Base-by-base conservation (phyloP, 2,329 filamentous ascomycete species). In the Teratosphaeria zuluensis region DNA sequence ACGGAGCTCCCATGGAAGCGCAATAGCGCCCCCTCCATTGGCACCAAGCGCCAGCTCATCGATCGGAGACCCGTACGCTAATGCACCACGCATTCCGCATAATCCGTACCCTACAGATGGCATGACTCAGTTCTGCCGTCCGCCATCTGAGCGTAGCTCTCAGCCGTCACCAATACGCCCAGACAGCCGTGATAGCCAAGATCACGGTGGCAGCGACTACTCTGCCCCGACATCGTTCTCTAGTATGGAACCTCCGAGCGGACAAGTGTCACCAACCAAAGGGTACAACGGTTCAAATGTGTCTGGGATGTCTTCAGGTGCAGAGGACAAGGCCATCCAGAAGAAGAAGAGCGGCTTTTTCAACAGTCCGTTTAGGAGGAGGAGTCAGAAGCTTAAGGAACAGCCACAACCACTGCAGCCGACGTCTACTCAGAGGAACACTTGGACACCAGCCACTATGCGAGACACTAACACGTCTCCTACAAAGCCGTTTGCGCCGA, bases 71-170 rank as follows among this genome's bases (percentile, higher is more conserved):
- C 85, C 91, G 63, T 81, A 83, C 66, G 81, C 81, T 2, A 80
- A 85, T 28, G 83, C 89, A 60, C 80, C 85, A 3, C 75, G 84
- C 14, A 83, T 95, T 2, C 91, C 92, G 14, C 91, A 96, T 68
- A 95, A 97, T 66, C 90, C 94, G 9, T 96, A 96, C 71, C 92
- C 92, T 0, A 84, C 88, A 73, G 92, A 97, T 70, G 92, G 92
- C 4, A 97, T 97, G 91, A 96, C 92, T 0, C 95, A 97, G 84
- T 87, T 96, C 62, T 97, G 92, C 74, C 85, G 91, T 3, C 82
- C 86, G 46, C 81, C 81, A 55, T 87, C 84, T n/a, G 85, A 86
- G 75, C 83, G 76, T 74, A 91, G 81, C 74, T 87, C 86, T 30
- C 81, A 81, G 24, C 84, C 82, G 52, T 87, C 84, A 62, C 83